Conservation (phyloP, 352 stramenopile genomes). For the Saprolegnia parasitica region DNA sequence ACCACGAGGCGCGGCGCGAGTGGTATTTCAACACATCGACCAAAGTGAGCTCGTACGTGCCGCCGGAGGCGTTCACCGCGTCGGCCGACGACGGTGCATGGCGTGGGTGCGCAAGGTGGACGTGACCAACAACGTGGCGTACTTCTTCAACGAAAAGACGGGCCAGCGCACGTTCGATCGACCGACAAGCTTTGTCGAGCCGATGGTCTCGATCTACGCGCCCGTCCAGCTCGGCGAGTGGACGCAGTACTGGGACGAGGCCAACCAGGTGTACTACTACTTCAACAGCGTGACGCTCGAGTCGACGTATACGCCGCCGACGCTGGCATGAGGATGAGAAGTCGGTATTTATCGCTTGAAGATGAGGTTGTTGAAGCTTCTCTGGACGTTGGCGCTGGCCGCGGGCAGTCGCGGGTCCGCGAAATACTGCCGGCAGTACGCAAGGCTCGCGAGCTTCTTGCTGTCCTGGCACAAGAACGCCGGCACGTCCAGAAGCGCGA, state of each 20-base stretch:
- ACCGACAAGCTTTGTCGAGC: constrained; percentile 36
- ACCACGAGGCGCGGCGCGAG: constrained; percentile 36
- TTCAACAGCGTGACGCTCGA: constrained; percentile 52
- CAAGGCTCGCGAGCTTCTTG: not conserved
- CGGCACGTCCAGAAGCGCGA: constrained; percentile 9
- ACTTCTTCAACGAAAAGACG: constrained; percentile 80
- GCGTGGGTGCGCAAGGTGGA: constrained; percentile 53
- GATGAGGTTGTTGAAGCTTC: constrained; percentile 11
- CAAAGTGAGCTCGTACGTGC: constrained; percentile 48
- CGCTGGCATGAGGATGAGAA: not conserved
- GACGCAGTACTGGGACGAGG: constrained; percentile 57
- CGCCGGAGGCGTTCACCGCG: constrained; percentile 34
- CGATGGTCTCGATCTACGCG: constrained; percentile 10
- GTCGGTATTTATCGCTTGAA: not conserved
- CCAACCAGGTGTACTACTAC: constrained; percentile 56
- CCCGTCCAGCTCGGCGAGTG: constrained; percentile 55
- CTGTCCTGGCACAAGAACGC: constrained; percentile 18
- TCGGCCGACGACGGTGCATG: constrained; percentile 16
- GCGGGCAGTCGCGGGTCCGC: not conserved
- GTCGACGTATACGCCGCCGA: constrained; percentile 37
- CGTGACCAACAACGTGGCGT: constrained; percentile 40
- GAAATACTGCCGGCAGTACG: constrained; percentile 15
- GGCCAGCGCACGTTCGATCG: constrained; percentile 64
- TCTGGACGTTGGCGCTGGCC: constrained; percentile 3
- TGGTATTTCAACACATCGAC: constrained; percentile 79